Conservation (phyloP, 139 green algal genomes). For the Cymbomonas tetramitiformis region DNA sequence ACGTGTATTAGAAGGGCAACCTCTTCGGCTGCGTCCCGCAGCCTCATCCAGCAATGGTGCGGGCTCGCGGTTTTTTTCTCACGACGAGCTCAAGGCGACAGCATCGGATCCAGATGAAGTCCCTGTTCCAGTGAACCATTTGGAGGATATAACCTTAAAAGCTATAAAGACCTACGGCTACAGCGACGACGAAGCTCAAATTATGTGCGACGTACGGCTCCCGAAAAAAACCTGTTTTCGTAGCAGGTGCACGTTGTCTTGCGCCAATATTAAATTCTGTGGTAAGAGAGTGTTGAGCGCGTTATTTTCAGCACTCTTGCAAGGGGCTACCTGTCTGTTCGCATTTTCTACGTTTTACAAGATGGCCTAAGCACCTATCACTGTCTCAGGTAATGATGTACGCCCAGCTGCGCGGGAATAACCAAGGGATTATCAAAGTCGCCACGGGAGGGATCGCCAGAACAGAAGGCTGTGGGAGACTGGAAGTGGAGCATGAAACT, state of each 20-base stretch:
- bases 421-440: constrained; percentile 66
- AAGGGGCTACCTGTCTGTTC: no score
- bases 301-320: no score
- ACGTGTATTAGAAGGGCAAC: no score
- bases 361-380: background rate
- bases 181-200: constrained; percentile 9
- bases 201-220: background rate
- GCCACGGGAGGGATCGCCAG: constrained; percentile 43
- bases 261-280: no score
- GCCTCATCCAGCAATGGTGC: no score
- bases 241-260: background rate
- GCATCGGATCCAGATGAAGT: background rate
- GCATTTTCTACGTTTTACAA: background rate
- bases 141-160: background rate
- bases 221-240: background rate
- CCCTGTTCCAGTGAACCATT: background rate
- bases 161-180: constrained; percentile 18
- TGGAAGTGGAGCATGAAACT: constrained; percentile 37
- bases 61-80: no score
- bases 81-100: no score
- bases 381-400: constrained; percentile 64
- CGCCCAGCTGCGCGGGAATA: constrained; percentile 62
- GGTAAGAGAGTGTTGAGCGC: no score
- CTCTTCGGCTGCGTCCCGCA: no score
- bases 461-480: constrained; percentile 2